Conservation (phyloP, 73 alveolate genomes). For the Stentor coeruleus region DNA sequence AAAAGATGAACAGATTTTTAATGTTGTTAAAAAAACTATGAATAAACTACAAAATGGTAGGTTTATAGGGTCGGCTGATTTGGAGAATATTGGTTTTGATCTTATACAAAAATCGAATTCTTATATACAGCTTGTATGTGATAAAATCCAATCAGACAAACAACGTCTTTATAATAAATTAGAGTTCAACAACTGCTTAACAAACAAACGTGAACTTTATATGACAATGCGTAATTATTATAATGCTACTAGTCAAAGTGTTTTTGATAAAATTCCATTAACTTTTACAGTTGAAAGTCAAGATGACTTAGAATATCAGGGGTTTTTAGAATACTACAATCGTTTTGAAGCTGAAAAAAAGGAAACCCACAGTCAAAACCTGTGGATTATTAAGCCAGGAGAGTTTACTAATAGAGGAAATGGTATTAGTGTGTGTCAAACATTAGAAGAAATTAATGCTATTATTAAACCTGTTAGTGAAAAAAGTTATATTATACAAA, state of each 20-base stretch:
- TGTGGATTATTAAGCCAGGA: conserved; percentile 55
- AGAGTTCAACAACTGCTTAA: neutral
- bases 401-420: conserved; percentile 48
- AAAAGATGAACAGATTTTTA: neutral
- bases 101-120: neutral
- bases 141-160: neutral
- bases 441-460: neutral
- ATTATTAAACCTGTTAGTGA: neutral
- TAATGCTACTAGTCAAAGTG: neutral
- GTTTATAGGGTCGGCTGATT: too few species aligned
- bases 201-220: neutral
- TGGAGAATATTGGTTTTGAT: neutral
- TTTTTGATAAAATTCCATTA: neutral
- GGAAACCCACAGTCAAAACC: conserved; percentile 9
- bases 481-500: conserved; percentile 69
- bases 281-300: neutral
- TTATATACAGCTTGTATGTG: neutral
- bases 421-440: conserved; percentile 37
- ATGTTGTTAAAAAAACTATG: neutral
- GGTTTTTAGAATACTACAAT: neutral
- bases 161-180: too few species aligned
- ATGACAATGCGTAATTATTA: neutral
- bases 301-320: neutral
- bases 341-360: neutral
- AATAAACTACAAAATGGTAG: too few species aligned